Evolutionary conservation across 805 yeast species (phyloP), one percentile per base, ranked within the genome.

Genomic region (Lachancea nothofagi): DNA sequence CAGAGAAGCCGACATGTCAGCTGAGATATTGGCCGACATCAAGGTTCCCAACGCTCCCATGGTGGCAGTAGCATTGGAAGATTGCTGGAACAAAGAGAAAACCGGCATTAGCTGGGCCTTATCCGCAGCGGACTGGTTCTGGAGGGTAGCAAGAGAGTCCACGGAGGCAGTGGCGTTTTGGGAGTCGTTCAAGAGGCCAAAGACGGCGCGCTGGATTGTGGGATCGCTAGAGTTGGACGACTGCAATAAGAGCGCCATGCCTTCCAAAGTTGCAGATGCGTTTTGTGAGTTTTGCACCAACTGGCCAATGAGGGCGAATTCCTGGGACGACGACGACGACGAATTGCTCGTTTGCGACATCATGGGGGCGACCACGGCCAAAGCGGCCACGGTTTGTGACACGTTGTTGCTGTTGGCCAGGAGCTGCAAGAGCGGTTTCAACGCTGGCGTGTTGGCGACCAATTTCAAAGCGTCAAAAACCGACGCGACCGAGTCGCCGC

Each of bases 361-460:
- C 33, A 59, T 38, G 18, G 65, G 64, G 23, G 59, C 51, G 25
- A 59, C 42, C 4, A 38, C 41, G 9, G 47, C 45, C n/a, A 60
- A 40, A 9, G 62, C 50, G 10, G 33, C 32, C n/a, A 61, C 42
- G 13, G 65, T 53, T 2, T 41, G 33, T 8, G 55, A 41, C 9
- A 49, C 34, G 35, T 58, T 49, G 8, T 41, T 47, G 10, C 60
- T 50, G 32, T 50, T 38, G 22, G 53, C 44, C n/a, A 61, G 41
- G n/a, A 61, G 31, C 7, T 48, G 43, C 38, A 61, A 40, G 29
- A 61, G 46, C 14, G 65, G 63, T 12, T 44, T 30, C 33, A 59
- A 47, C 22, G 56, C 64, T 6, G 54, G 38, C 10, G 64, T 54
- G 12, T 45, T 26, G 3, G 61, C 50, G 29, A 59, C 35, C 7